Evolutionary conservation across 179 eudicot genomes (phyloP).

Genomic region (Spinacia oleracea): DNA sequence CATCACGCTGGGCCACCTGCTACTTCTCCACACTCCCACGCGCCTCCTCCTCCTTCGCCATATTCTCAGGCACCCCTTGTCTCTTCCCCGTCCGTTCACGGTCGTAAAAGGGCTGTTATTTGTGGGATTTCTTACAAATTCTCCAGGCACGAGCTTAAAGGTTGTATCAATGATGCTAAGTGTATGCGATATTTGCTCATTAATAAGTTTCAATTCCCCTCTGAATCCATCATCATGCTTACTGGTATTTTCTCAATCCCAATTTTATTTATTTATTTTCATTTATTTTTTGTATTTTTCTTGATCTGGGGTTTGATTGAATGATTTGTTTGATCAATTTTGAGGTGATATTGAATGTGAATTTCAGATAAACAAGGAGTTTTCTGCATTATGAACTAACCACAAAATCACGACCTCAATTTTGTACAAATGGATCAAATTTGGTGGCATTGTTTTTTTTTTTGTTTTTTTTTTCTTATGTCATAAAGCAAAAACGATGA

Average conservation of each 20-base stretch:
- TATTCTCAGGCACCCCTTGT: constrained; percentile 39
- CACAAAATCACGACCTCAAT: too few relatives aligned
- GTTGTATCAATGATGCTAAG: constrained; percentile 93
- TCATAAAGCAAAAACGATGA: neutral
- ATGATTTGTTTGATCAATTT: neutral
- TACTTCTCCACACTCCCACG: constrained; percentile 33
- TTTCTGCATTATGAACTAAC: neutral
- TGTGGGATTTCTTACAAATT: constrained; percentile 70
- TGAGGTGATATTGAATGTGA: neutral
- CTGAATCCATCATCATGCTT: constrained; percentile 82
- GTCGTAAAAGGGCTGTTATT: constrained; percentile 84
- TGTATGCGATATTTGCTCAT: constrained; percentile 74
- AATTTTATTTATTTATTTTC: neutral
- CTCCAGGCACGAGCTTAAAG: constrained; percentile 76
- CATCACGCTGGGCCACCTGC: constrained; percentile 16
- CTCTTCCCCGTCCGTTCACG: constrained; percentile 49
- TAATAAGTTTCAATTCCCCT: constrained; percentile 66
- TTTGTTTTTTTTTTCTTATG: neutral
- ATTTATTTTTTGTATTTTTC: neutral
- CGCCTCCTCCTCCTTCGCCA: constrained; percentile 42
- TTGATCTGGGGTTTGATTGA: neutral
- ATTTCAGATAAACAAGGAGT: neutral
- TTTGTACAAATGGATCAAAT: neutral
- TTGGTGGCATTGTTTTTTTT: neutral
- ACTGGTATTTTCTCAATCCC: constrained; percentile 49